Evolutionary conservation across 352 stramenopile genomes (phyloP), one percentile per base, ranked within the genome.

Genomic region (Phytophthora cajani): DNA sequence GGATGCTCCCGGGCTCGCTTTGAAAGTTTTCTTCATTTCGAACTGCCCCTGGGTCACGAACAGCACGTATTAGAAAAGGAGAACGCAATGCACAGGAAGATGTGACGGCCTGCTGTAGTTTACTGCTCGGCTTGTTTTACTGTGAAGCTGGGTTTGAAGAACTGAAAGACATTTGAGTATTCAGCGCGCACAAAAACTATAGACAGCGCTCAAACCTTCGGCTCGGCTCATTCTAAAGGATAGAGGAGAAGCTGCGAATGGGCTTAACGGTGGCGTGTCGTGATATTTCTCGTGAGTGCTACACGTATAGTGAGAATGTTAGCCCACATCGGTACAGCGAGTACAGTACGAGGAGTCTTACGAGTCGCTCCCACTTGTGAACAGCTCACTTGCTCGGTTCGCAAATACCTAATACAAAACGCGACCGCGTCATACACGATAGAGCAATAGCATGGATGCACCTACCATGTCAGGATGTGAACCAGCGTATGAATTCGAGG

Each of bases 161-260:
- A 79, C 72, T 79, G 46, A 25, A 25, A 50, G 21, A 33, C 40
- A 19, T 38, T 16, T 62, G 62, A 30, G 12, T 25, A 36, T 58
- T 51, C 17, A 25, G 16, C 11, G 21, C 9, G 2, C 17, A 53
- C 62, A 33, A 54, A 61, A 9, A 51, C 2, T 6, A 33, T 14
- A 44, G 32, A 38, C 9, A 60, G 0, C 54, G 6, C 17, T 64
- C 44, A 66, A 56, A 77, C 73, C 73, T 70, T 77, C 69, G 9
- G 69, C 47, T 25, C 73, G 73, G 58, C 69, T 80, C 73, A 80
- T 80, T 71, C 67, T 58, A 27, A 80, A 80, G 11, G 62, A 59
- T 40, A 73, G 32, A 6, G 73, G 69, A 27, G 64, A 75, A 17
- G 27, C 60, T 12, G 61, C 38, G 27, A 54, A 44, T 71, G 58